A percentile compares a stretch with the other conserved stretches of the same genome.
Evolutionary conservation across 768 basidiomycete species (phyloP).

Genomic region (Cyclocybe cylindracea): DNA sequence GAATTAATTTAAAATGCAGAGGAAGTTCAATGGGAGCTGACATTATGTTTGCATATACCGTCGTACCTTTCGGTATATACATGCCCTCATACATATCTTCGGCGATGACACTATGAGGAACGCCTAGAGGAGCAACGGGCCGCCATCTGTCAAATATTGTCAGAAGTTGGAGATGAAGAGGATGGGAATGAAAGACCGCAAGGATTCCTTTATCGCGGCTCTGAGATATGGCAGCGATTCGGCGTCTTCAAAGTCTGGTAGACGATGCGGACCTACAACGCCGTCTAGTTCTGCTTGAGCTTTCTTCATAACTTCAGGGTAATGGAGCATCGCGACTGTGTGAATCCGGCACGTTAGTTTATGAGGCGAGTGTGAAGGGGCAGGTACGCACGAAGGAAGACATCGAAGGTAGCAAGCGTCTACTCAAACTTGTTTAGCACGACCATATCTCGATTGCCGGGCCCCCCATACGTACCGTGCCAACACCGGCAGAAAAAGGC

Average conservation of each 20-base stretch:
- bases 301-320: conserved; percentile 28
- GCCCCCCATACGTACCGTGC: conserved; percentile 20
- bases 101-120: conserved; percentile 26
- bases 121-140: conserved; percentile 19
- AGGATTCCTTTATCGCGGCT: too few species aligned
- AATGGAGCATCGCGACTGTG: conserved; percentile 31
- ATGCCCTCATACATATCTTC: conserved; percentile 39
- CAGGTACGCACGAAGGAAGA: conserved; percentile 9
- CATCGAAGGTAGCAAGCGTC: conserved; percentile 14
- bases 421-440: background rate
- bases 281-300: conserved; percentile 37
- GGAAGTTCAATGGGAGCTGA: conserved; percentile 5
- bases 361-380: background rate
- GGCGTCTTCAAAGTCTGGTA: conserved; percentile 33
- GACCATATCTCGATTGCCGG: background rate
- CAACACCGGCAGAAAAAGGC: conserved; percentile 29
- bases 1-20: background rate
- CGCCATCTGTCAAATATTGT: conserved; percentile 11
- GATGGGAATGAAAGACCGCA: too few species aligned
- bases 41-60: conserved; percentile 22
- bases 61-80: conserved; percentile 35
- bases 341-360: conserved; percentile 13
- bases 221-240: too few species aligned
- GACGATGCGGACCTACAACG: conserved; percentile 27
- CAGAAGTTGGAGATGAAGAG: too few species aligned